phyloP scores from a whole-genome alignment of 805 yeast species.

The Kuraishia molischiana region DNA sequence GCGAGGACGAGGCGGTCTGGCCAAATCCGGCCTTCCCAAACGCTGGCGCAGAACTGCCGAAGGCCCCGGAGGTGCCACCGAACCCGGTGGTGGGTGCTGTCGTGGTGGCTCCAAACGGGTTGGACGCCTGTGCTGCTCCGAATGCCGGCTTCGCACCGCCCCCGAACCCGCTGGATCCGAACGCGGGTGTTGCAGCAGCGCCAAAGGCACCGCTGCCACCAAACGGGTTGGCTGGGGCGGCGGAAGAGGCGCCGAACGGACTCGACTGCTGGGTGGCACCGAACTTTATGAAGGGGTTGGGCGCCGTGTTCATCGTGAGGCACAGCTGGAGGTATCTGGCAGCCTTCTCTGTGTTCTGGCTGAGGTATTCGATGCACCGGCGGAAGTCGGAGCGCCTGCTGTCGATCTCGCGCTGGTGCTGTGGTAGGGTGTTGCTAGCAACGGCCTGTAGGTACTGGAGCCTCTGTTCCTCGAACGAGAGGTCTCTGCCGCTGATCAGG shows the following conservation, averaged over 20 bases:
- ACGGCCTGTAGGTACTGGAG: slow-evolving; percentile 34
- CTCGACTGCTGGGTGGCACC: slow-evolving; percentile 5
- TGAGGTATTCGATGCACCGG: slow-evolving; percentile 26
- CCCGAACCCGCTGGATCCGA: slow-evolving; percentile 4
- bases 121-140: slow-evolving; percentile 3
- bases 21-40: slow-evolving; percentile 11
- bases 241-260: not conserved
- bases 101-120: not conserved
- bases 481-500: slow-evolving; percentile 40
- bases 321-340: slow-evolving; percentile 47
- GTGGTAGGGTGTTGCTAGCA: slow-evolving; percentile 22
- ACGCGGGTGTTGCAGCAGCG: slow-evolving; percentile 3
- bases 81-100: too few relatives aligned
- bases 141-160: slow-evolving; percentile 6
- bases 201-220: slow-evolving; percentile 10
- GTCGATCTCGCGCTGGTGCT: slow-evolving; percentile 28
- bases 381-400: slow-evolving; percentile 38
- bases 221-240: not conserved
- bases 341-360: slow-evolving; percentile 34
- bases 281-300: slow-evolving; percentile 5
- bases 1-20: not conserved
- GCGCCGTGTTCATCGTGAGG: slow-evolving; percentile 17
- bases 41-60: slow-evolving; percentile 6
- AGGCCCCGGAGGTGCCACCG: too few relatives aligned
- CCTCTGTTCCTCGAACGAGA: slow-evolving; percentile 44